Evolutionary conservation across 768 basidiomycete species (phyloP).

Genomic region (Mrakia frigida): DNA sequence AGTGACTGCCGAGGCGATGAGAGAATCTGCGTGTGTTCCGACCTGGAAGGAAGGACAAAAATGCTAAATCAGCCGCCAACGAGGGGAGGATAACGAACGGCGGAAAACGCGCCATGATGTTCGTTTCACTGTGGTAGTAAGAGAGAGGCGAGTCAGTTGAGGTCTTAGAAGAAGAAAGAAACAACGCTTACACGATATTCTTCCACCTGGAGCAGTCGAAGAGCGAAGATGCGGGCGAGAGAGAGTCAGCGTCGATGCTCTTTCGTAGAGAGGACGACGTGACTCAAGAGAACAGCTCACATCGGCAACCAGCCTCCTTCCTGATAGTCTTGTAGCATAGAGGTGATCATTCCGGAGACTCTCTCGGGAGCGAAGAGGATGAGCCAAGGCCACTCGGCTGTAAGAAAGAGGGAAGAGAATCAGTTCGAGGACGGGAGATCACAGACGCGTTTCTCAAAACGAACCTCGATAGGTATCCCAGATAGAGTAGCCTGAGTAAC

Average conservation of each 20-base stretch:
- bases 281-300: too few species aligned
- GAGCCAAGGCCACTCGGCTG: constrained; percentile 71
- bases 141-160: background rate
- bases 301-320: constrained; percentile 78
- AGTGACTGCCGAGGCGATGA: constrained; percentile 64
- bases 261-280: too few species aligned
- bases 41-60: constrained; percentile 43
- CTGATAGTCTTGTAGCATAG: constrained; percentile 72
- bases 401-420: too few species aligned
- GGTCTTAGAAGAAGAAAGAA: background rate
- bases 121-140: constrained; percentile 49
- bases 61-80: background rate
- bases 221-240: too few species aligned
- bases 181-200: constrained; percentile 51
- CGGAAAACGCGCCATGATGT: constrained; percentile 25
- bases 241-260: background rate
- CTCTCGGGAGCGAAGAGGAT: constrained; percentile 71
- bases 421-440: background rate
- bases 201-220: constrained; percentile 50
- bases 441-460: background rate
- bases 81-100: background rate
- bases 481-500: constrained; percentile 64
- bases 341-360: constrained; percentile 67
- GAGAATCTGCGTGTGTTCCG: constrained; percentile 72
- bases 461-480: constrained; percentile 63